These are phyloP conservation scores for Nitzschia palea DNA, from an alignment of 108 stramenopile species.

Conservation along the genomic window DNA sequence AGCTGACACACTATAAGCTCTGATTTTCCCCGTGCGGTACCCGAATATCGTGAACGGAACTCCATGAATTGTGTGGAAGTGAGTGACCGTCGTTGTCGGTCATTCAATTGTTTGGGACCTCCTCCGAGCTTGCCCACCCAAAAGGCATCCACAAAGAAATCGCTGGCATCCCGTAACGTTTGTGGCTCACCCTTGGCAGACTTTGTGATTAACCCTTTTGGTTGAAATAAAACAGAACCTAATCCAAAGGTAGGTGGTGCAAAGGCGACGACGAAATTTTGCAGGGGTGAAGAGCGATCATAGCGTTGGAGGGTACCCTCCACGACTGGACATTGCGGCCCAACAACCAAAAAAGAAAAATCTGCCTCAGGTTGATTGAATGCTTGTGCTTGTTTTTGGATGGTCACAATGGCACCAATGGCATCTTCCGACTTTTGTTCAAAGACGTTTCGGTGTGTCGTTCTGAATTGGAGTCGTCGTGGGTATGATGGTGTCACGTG, in stretches of 20 bases:
- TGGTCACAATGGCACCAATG: constrained; percentile 52
- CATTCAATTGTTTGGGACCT: constrained; percentile 41
- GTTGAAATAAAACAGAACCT: constrained; percentile 37
- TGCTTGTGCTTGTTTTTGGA: constrained; percentile 46
- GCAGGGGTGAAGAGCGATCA: too few relatives aligned
- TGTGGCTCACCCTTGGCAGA: constrained; percentile 32
- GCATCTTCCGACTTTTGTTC: constrained; percentile 69
- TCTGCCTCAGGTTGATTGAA: constrained; percentile 31
- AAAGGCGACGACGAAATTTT: neutral
- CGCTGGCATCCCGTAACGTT: constrained; percentile 46
- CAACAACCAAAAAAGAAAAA: constrained; percentile 37
- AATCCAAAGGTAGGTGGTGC: constrained; percentile 22
- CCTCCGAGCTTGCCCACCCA: constrained; percentile 81
- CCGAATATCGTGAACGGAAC: constrained; percentile 73
- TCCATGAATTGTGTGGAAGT: constrained; percentile 61
- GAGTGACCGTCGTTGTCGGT: constrained; percentile 45
- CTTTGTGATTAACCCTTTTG: constrained; percentile 23
- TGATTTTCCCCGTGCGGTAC: constrained; percentile 38
- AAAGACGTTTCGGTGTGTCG: constrained; percentile 39
- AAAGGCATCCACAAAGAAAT: constrained; percentile 82
- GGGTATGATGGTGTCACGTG: neutral
- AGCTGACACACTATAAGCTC: constrained; percentile 38
- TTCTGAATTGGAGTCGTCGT: neutral
- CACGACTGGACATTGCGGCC: constrained; percentile 37
- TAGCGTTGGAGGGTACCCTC: constrained; percentile 49